Evolutionary conservation across 139 green algal genomes (phyloP).

Genomic region (Zygnema circumcarinatum): DNA sequence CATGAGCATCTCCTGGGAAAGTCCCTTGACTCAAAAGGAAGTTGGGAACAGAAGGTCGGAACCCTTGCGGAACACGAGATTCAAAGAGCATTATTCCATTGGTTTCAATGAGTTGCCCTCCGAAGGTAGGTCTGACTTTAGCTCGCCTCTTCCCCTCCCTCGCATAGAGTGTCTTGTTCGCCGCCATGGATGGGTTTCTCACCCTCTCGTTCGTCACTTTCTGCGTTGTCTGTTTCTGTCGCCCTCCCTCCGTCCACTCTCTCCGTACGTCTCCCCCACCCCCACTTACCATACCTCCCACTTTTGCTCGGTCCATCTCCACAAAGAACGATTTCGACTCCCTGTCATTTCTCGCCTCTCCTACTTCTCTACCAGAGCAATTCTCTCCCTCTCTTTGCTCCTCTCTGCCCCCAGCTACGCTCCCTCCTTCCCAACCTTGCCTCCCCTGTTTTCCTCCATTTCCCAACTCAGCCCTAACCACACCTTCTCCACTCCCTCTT

Average conservation of each 20-base stretch:
- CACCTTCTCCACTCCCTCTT: background rate
- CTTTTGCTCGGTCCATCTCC: too few relatives aligned
- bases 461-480: too few relatives aligned
- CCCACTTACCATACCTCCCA: too few relatives aligned
- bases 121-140: background rate
- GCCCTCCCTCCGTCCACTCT: background rate
- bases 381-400: background rate
- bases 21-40: background rate
- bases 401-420: too few relatives aligned
- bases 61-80: background rate
- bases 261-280: background rate
- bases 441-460: too few relatives aligned
- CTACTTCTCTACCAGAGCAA: background rate
- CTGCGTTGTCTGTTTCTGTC: background rate
- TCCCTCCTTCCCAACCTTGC: too few relatives aligned
- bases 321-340: too few relatives aligned
- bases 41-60: background rate
- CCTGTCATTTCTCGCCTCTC: too few relatives aligned
- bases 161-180: background rate
- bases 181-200: background rate
- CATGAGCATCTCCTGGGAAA: background rate
- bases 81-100: background rate
- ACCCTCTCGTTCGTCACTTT: background rate
- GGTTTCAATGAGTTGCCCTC: background rate
- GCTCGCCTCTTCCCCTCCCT: background rate